Conservation (phyloP, 2,329 filamentous ascomycete genomes). For the Cladosporium velox region DNA sequence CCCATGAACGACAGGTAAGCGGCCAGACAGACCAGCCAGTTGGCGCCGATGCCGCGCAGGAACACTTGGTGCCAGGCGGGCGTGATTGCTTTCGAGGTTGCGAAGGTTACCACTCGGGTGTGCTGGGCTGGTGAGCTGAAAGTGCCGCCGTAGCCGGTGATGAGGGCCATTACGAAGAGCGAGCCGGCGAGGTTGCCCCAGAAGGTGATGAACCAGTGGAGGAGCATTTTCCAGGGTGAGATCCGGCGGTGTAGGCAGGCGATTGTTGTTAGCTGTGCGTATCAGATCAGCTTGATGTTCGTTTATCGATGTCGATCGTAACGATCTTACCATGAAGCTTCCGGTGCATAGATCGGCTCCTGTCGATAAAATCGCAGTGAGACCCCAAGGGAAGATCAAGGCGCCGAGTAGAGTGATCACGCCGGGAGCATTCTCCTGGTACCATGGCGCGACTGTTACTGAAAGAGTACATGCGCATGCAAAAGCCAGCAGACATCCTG, state of each 20-base stretch:
- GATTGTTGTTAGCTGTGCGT: constrained; percentile 46
- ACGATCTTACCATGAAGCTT: constrained; percentile 33
- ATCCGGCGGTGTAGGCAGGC: constrained; percentile 46
- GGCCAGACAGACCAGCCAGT: constrained; percentile 61
- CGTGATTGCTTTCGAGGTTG: constrained; percentile 51
- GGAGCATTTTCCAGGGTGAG: constrained; percentile 29
- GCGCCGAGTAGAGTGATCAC: constrained; percentile 37
- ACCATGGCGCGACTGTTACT: constrained; percentile 31
- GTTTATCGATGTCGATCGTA: not conserved
- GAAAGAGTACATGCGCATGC: constrained; percentile 48
- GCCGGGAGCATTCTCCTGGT: constrained; percentile 37
- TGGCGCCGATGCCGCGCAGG: constrained; percentile 55
- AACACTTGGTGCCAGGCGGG: constrained; percentile 57
- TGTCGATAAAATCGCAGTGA: constrained; percentile 37
- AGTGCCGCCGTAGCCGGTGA: constrained; percentile 35
- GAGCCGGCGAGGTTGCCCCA: constrained; percentile 37
- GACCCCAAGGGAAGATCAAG: constrained; percentile 40
- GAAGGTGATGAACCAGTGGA: constrained; percentile 36
- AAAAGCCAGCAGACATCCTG: constrained; percentile 55
- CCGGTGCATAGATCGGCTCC: constrained; percentile 40
- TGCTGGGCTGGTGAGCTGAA: constrained; percentile 44
- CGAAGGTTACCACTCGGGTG: constrained; percentile 48
- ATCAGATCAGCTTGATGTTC: not conserved
- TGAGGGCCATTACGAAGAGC: constrained; percentile 36
- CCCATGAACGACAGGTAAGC: constrained; percentile 53